Base-by-base conservation (phyloP, 305 asterid species). In the Fraxinus latifolia region DNA sequence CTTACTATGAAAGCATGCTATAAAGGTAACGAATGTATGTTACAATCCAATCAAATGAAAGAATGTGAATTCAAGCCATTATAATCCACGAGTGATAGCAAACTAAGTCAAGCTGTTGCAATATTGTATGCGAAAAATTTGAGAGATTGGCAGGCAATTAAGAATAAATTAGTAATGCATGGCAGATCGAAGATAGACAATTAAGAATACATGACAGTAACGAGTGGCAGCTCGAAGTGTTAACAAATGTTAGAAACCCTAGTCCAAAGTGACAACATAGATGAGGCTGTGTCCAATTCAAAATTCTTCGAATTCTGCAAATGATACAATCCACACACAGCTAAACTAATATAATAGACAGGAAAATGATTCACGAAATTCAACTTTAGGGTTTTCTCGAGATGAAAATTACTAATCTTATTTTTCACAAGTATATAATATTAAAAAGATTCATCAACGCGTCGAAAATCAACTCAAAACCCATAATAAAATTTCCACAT, bases 321-420 rank as follows among this genome's bases (percentile, higher is more conserved):
- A 78, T 55, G 34, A 77, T 82, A 82, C 78, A 73, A 74, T 25
- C 25, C 31, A 50, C 7, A 62, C 17, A 42, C 60, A 31, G 27
- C n/a, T 8, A 58, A 55, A 83, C 19, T 31, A 8, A 27, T 47
- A 32, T 31, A 81, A 17, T 17, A 68, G 60, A 42, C 19, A 23
- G 36, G 76, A 80, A 71, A 77, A 65, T 2, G 7, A 14, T 32
- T 67, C 50, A 70, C 12, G 50, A 55, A 21, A 21, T 65, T 36
- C 34, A 67, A 68, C 14, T 25, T 42, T 39, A 82, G 78, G 82
- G 75, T 84, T 80, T 74, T 2, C 81, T 55, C 21, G 25, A 42
- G 27, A 21, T 9, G 29, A 14, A 33, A 65, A 17, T 39, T 53
- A 7, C 12, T 1, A 44, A 55, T 36, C 72, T 39, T 60, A 73